Percentiles rank a stretch among this genome's conserved stretches.
phyloP scores from a whole-genome alignment of 805 yeast genomes.

The Wickerhamiella vanderwaltii region DNA sequence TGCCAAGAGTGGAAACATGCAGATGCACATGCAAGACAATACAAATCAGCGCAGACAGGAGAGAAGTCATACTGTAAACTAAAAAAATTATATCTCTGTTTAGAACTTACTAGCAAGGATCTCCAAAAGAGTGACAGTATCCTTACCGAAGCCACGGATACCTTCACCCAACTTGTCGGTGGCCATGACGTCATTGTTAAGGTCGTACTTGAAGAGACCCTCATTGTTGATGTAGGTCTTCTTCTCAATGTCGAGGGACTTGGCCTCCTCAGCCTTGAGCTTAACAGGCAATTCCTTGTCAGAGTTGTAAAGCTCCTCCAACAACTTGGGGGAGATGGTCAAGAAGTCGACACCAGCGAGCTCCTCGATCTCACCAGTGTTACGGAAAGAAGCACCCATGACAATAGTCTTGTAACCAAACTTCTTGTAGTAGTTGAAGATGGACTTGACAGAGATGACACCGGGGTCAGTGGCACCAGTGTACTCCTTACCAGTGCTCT shows the following conservation, averaged over 20 bases:
- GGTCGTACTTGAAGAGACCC: conserved; percentile 73
- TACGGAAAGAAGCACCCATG: conserved; percentile 99
- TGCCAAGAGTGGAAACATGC: too few species aligned
- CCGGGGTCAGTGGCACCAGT: conserved; percentile 83
- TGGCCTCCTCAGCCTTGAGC: conserved; percentile 59
- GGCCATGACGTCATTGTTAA: conserved; percentile 97
- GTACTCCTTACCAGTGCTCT: conserved; percentile 80
- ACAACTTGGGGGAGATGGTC: conserved; percentile 86
- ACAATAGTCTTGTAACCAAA: conserved; percentile 92
- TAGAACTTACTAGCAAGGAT: conserved; percentile 11
- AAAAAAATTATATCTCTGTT: too few species aligned
- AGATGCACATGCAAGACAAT: too few species aligned
- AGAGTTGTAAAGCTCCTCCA: conserved; percentile 78
- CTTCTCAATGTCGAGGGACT: conserved; percentile 45
- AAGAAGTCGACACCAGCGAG: conserved; percentile 94
- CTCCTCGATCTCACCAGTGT: conserved; percentile 86
- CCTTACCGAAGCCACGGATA: conserved; percentile 93
- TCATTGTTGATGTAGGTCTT: conserved; percentile 77
- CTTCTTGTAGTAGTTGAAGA: conserved; percentile 97
- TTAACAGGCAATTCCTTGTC: conserved; percentile 66
- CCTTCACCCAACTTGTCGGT: conserved; percentile 96
- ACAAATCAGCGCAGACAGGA: too few species aligned
- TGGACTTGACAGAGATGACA: conserved; percentile 75
- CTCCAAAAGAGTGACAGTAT: conserved; percentile 55
- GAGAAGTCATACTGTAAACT: too few species aligned